Percentiles rank a stretch among this genome's conserved stretches.
These are phyloP conservation scores for Paramecium pentaurelia DNA, from an alignment of 73 alveolate genomes.

Conservation along the genomic window DNA sequence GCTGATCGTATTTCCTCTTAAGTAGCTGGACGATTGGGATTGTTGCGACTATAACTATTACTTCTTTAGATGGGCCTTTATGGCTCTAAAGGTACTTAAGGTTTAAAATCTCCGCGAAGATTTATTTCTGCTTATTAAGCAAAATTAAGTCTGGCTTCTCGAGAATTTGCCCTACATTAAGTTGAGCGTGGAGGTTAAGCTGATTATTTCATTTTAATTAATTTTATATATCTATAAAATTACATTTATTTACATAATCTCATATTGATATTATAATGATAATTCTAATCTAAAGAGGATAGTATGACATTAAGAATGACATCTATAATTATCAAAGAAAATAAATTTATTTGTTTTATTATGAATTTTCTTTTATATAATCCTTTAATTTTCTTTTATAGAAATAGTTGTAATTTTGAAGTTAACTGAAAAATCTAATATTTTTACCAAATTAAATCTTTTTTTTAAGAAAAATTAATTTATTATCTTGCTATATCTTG, in stretches of 20 bases:
- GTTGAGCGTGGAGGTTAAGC: background rate
- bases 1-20: constrained; percentile 35
- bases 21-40: constrained; percentile 24
- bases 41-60: background rate
- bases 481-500: background rate
- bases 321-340: no score
- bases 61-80: background rate
- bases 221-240: background rate
- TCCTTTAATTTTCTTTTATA: background rate
- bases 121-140: background rate
- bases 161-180: background rate
- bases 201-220: background rate
- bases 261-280: background rate
- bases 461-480: background rate
- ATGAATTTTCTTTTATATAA: background rate
- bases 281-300: background rate
- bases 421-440: background rate
- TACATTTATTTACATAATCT: background rate
- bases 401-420: background rate
- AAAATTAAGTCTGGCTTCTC: constrained; percentile 9
- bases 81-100: background rate
- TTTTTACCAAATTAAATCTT: background rate
- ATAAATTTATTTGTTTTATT: background rate
- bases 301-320: background rate
- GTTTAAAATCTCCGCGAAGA: background rate